These are phyloP conservation scores for Neurospora sp. DNA, from an alignment of 2,329 filamentous ascomycete genomes.

Conservation along the genomic window DNA sequence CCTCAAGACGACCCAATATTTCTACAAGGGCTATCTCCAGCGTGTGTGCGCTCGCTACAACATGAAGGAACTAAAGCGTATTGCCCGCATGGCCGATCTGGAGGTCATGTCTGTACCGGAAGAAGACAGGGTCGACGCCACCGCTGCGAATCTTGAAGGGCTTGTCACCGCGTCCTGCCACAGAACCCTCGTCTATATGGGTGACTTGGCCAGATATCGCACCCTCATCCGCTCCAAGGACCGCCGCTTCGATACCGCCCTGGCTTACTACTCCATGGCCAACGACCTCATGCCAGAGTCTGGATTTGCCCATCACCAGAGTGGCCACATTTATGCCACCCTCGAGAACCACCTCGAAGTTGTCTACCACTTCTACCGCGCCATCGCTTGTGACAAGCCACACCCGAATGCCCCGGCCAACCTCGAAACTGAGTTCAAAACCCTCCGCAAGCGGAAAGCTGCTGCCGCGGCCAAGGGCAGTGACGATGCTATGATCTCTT, in stretches of 20 bases:
- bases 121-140: conserved; percentile 33
- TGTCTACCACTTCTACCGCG: conserved; percentile 82
- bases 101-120: conserved; percentile 24
- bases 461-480: conserved; percentile 19
- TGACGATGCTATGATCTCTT: conserved; percentile 42
- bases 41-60: conserved; percentile 55
- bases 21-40: conserved; percentile 80
- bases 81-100: conserved; percentile 22
- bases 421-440: conserved; percentile 65
- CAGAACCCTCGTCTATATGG: conserved; percentile 73
- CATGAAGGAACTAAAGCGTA: conserved; percentile 30
- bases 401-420: conserved; percentile 67
- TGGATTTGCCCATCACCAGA: conserved; percentile 79
- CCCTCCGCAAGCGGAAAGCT: conserved; percentile 31
- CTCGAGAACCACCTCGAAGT: conserved; percentile 72
- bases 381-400: conserved; percentile 63
- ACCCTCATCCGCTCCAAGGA: conserved; percentile 61
- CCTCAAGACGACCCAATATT: conserved; percentile 77
- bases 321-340: conserved; percentile 73
- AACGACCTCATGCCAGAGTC: conserved; percentile 67
- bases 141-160: conserved; percentile 40
- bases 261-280: conserved; percentile 78
- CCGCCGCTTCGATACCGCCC: conserved; percentile 67
- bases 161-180: conserved; percentile 66
- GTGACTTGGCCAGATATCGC: conserved; percentile 83